A percentile compares a stretch with the other conserved stretches of the same genome.
phyloP scores from a whole-genome alignment of 306 rosid genomes.

The Quercus robur region DNA sequence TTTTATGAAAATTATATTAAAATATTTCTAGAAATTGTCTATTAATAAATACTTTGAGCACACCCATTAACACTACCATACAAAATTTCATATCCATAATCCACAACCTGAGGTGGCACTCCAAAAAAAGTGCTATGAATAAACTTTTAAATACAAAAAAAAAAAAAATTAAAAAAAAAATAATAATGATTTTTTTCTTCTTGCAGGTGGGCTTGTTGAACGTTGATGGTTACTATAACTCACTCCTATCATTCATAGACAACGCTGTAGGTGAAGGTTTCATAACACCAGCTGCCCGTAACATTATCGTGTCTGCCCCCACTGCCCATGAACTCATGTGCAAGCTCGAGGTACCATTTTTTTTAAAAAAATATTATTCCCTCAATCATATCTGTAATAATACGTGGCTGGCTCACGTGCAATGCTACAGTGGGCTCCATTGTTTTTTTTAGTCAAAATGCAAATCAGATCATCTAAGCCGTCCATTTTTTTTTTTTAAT shows the following conservation, averaged over 20 bases:
- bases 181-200: neutral
- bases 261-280: slow-evolving; percentile 96
- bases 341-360: slow-evolving; percentile 73
- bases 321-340: slow-evolving; percentile 88
- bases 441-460: neutral
- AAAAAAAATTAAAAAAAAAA: too few species aligned
- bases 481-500: slow-evolving; percentile 11
- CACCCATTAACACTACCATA: too few species aligned
- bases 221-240: slow-evolving; percentile 94
- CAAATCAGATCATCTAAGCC: slow-evolving; percentile 22
- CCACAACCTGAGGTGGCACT: too few species aligned
- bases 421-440: neutral
- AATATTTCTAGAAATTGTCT: too few species aligned
- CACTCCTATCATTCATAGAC: slow-evolving; percentile 84
- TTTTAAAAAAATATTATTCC: neutral
- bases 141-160: too few species aligned
- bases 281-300: slow-evolving; percentile 90
- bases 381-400: neutral
- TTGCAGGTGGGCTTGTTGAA: slow-evolving; percentile 87
- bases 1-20: too few species aligned
- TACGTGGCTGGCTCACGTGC: slow-evolving; percentile 13
- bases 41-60: too few species aligned
- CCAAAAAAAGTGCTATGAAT: too few species aligned
- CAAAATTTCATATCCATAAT: too few species aligned
- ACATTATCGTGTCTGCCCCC: slow-evolving; percentile 94